These are phyloP conservation scores for Acer saccharum DNA, from an alignment of 345 rosid species.

Conservation along the genomic window DNA sequence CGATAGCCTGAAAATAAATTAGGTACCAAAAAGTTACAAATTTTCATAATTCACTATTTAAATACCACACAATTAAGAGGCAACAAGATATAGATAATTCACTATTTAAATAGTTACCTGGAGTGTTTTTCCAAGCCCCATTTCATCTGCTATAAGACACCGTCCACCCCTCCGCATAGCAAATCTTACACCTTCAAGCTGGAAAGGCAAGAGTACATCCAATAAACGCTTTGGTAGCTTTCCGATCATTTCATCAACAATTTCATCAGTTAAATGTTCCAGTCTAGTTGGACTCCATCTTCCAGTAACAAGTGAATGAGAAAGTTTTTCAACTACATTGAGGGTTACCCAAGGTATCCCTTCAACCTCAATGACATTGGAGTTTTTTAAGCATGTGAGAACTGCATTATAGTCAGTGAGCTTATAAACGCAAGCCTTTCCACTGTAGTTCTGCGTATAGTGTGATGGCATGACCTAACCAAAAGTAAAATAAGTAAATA, in stretches of 20 bases:
- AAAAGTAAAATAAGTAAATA: constrained; percentile 1
- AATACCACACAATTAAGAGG: background rate
- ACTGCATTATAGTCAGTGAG: constrained; percentile 67
- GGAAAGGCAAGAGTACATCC: constrained; percentile 79
- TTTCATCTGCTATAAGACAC: constrained; percentile 97
- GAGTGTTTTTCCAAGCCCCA: constrained; percentile 97
- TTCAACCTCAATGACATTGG: constrained; percentile 55
- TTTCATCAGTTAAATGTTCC: constrained; percentile 68
- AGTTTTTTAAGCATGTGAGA: constrained; percentile 58
- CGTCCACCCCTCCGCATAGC: constrained; percentile 87
- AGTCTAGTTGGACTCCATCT: constrained; percentile 79
- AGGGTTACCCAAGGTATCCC: constrained; percentile 81
- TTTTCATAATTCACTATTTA: background rate
- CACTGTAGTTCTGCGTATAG: constrained; percentile 72
- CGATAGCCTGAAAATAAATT: constrained; percentile 68
- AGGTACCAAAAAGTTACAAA: constrained; percentile 8
- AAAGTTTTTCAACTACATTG: constrained; percentile 70
- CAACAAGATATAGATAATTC: background rate
- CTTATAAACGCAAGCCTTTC: constrained; percentile 79
- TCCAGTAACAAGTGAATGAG: constrained; percentile 49
- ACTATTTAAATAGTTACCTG: constrained; percentile 50
- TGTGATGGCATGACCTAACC: constrained; percentile 65
- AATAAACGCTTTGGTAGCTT: constrained; percentile 64
- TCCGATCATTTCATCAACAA: constrained; percentile 56
- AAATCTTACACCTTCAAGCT: constrained; percentile 80